These are phyloP conservation scores for Kodamaea kakaduensis DNA, from an alignment of 805 yeast genomes.

Conservation along the genomic window DNA sequence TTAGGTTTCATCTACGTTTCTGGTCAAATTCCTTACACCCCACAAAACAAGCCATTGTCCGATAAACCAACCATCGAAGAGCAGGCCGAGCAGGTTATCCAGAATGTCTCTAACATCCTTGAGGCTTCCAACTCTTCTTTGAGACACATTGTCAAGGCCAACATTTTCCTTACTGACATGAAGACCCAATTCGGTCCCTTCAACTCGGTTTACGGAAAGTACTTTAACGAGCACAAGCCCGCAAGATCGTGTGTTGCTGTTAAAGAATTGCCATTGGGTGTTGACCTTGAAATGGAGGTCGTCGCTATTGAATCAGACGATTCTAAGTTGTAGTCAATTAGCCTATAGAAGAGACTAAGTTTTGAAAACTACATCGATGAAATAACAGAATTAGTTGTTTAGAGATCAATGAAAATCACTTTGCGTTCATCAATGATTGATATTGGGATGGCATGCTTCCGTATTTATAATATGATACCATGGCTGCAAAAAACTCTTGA, in stretches of 20 bases:
- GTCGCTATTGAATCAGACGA: conserved; percentile 67
- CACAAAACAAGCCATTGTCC: conserved; percentile 73
- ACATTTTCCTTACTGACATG: conserved; percentile 90
- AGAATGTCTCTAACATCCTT: conserved; percentile 67
- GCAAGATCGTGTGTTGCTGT: conserved; percentile 99
- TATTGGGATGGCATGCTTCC: too few relatives aligned
- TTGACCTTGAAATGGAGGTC: conserved; percentile 85
- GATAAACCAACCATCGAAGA: conserved; percentile 64
- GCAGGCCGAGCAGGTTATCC: conserved; percentile 70
- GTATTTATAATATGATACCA: too few relatives aligned
- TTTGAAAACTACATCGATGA: too few relatives aligned
- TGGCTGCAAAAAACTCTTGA: too few relatives aligned
- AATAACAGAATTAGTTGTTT: too few relatives aligned
- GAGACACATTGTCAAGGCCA: conserved; percentile 82
- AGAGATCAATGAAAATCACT: too few relatives aligned
- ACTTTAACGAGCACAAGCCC: conserved; percentile 77
- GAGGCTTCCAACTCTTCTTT: conserved; percentile 82
- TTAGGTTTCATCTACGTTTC: conserved; percentile 81
- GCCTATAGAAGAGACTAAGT: too few relatives aligned
- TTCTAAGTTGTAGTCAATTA: conserved; percentile 35
- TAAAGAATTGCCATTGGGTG: conserved; percentile 82
- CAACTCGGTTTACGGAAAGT: conserved; percentile 78
- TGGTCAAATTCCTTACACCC: conserved; percentile 91
- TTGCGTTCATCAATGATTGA: too few relatives aligned
- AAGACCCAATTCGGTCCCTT: conserved; percentile 69